phyloP scores from a whole-genome alignment of 768 basidiomycete genomes.

The Pluteus cervinus region DNA sequence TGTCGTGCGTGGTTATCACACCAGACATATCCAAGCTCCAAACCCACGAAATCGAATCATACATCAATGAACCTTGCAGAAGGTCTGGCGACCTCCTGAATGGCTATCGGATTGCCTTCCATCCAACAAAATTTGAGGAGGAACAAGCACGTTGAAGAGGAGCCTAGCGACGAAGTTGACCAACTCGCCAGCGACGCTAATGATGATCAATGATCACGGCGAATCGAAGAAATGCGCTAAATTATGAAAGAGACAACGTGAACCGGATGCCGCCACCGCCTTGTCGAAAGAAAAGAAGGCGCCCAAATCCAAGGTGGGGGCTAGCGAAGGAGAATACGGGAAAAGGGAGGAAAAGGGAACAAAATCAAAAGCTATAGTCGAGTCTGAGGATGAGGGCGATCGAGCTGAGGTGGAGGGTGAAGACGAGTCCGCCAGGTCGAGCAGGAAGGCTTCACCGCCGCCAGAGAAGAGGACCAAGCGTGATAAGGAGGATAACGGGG shows the following conservation, averaged over 20 bases:
- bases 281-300: too few relatives aligned
- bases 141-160: constrained; percentile 34
- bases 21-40: constrained; percentile 81
- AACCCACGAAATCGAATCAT: constrained; percentile 77
- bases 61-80: constrained; percentile 72
- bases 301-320: constrained; percentile 34
- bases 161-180: constrained; percentile 60
- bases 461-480: constrained; percentile 59
- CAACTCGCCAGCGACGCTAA: constrained; percentile 54
- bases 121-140: constrained; percentile 55
- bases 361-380: constrained; percentile 53
- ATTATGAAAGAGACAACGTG: constrained; percentile 51
- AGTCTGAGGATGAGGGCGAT: constrained; percentile 63
- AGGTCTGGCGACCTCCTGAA: constrained; percentile 67
- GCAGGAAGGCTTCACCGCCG: constrained; percentile 54
- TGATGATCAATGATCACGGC: too few relatives aligned
- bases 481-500: constrained; percentile 55
- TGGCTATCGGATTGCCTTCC: constrained; percentile 67
- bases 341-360: constrained; percentile 46
- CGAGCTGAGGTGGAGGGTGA: constrained; percentile 42
- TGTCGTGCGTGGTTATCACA: constrained; percentile 76
- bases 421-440: constrained; percentile 32
- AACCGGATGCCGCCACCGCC: constrained; percentile 40
- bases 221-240: constrained; percentile 30
- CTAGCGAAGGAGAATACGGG: constrained; percentile 20